Evolutionary conservation across 352 stramenopile species (phyloP).

Genomic region (Globisporangium ultimum): DNA sequence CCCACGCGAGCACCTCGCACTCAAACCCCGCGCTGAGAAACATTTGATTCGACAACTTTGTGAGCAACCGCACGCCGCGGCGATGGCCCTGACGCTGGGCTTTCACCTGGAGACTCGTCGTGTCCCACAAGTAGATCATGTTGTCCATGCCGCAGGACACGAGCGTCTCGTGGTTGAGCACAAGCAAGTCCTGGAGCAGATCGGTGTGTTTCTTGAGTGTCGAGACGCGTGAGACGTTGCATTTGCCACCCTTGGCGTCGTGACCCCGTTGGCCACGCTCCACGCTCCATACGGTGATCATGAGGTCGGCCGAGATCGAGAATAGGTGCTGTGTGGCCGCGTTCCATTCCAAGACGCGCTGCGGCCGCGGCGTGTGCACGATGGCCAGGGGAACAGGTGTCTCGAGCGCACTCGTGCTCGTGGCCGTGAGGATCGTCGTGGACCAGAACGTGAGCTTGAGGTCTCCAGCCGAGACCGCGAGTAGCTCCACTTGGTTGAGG

Average conservation of each 20-base stretch:
- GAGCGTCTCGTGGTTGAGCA: conserved; percentile 68
- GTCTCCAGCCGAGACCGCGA: conserved; percentile 69
- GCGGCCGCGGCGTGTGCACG: conserved; percentile 59
- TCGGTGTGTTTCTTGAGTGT: conserved; percentile 70
- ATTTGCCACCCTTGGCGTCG: conserved; percentile 30
- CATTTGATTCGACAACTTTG: conserved; percentile 60
- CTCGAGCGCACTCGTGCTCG: conserved; percentile 58
- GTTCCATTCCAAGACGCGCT: conserved; percentile 75
- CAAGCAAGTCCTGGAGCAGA: conserved; percentile 64
- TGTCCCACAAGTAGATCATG: conserved; percentile 74
- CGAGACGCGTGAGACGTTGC: conserved; percentile 46
- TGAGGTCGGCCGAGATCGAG: conserved; percentile 67
- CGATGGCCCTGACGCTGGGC: conserved; percentile 54
- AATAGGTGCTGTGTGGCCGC: conserved; percentile 45
- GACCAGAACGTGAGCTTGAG: conserved; percentile 81
- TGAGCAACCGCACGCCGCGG: conserved; percentile 53
- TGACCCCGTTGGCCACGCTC: conserved; percentile 29
- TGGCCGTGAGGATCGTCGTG: conserved; percentile 53
- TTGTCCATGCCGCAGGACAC: conserved; percentile 77
- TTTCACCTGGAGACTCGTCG: conserved; percentile 38
- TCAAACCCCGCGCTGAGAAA: conserved; percentile 78
- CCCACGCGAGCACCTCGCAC: conserved; percentile 70
- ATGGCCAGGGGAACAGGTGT: conserved; percentile 58
- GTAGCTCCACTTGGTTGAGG: conserved; percentile 47
- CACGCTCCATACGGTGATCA: conserved; percentile 68